Percentiles rank a stretch among this genome's conserved stretches.
Conservation (phyloP, 768 basidiomycete species). For the Xerocomus brunneocitrinus region DNA sequence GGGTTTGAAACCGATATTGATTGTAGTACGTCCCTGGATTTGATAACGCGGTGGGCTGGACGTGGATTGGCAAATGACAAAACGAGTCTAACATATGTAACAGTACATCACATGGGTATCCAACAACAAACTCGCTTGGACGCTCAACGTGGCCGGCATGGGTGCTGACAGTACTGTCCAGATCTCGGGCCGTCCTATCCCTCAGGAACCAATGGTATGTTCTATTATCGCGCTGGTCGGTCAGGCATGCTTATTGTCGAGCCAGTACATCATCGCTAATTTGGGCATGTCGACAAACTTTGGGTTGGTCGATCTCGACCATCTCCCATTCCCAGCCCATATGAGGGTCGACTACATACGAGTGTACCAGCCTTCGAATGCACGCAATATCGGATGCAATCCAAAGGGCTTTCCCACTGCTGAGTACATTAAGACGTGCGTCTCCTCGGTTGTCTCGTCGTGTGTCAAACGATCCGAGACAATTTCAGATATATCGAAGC, state of each 20-base stretch:
- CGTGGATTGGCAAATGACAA: not conserved
- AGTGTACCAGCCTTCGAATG: constrained; percentile 63
- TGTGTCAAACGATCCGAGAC: not conserved
- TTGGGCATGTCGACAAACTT: constrained; percentile 60
- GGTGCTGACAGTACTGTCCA: constrained; percentile 54
- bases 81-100: not conserved
- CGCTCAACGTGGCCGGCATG: constrained; percentile 62
- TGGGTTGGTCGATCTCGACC: constrained; percentile 48
- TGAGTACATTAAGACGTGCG: constrained; percentile 63
- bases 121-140: constrained; percentile 67
- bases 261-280: constrained; percentile 51
- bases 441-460: constrained; percentile 3
- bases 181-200: constrained; percentile 63
- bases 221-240: not conserved
- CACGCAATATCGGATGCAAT: constrained; percentile 70
- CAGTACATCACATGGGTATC: constrained; percentile 87
- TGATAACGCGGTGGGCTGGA: constrained; percentile 51
- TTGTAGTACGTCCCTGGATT: constrained; percentile 48
- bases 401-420: constrained; percentile 64
- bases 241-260: not conserved
- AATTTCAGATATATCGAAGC: constrained; percentile 53
- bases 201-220: constrained; percentile 83
- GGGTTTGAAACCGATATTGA: not conserved
- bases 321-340: constrained; percentile 48
- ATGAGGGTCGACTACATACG: constrained; percentile 56